Percentiles rank a stretch among this genome's conserved stretches.
Conservation (phyloP, 2,329 filamentous ascomycete genomes). For the Hypoxylon sp. region DNA sequence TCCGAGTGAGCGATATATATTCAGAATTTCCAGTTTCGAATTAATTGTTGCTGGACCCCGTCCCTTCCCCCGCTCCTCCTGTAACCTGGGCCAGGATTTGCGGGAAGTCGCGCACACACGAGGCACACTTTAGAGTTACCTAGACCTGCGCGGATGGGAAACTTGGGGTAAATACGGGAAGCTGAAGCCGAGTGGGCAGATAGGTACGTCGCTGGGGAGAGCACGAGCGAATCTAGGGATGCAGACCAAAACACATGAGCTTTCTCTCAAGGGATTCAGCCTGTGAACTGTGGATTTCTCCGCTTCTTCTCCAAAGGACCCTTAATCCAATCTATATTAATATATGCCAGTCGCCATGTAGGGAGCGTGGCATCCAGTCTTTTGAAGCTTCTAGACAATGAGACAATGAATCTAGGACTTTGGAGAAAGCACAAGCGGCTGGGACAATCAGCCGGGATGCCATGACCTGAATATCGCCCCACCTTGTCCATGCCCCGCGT, state of each 20-base stretch:
- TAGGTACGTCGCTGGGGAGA: neutral
- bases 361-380: slow-evolving; percentile 30
- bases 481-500: slow-evolving; percentile 30
- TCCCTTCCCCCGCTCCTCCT: slow-evolving; percentile 28
- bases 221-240: slow-evolving; percentile 12
- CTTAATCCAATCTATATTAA: slow-evolving; percentile 22
- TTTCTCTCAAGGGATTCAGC: slow-evolving; percentile 7
- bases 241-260: slow-evolving; percentile 3
- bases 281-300: slow-evolving; percentile 4
- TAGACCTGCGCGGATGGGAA: neutral
- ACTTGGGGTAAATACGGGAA: slow-evolving; percentile 24
- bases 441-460: slow-evolving; percentile 30
- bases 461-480: slow-evolving; percentile 34
- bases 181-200: slow-evolving; percentile 14
- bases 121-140: slow-evolving; percentile 16
- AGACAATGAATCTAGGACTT: neutral
- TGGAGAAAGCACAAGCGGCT: slow-evolving; percentile 10
- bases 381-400: slow-evolving; percentile 33
- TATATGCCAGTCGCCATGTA: slow-evolving; percentile 7
- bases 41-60: slow-evolving; percentile 29
- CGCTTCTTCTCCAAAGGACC: slow-evolving; percentile 19
- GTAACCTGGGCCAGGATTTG: slow-evolving; percentile 9
- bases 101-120: slow-evolving; percentile 33
- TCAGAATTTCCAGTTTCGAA: slow-evolving; percentile 29
- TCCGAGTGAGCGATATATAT: slow-evolving; percentile 39